Evolutionary conservation across 2,329 filamentous ascomycete genomes (phyloP).

Genomic region (Dactylellina parvicollis): DNA sequence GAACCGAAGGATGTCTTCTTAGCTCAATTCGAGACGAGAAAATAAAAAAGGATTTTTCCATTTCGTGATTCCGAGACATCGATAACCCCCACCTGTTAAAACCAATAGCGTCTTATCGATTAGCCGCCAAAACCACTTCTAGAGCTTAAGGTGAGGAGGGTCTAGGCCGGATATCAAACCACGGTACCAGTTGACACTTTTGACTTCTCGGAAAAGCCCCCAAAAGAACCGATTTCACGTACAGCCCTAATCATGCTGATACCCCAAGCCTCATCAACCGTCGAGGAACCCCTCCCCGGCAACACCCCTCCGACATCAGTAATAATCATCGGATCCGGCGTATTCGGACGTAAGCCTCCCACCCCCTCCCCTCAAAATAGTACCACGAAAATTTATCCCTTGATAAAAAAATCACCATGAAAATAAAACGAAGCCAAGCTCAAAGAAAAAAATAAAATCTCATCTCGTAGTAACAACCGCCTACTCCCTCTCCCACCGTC

Average conservation of each 20-base stretch:
- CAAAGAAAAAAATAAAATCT: conserved; percentile 50
- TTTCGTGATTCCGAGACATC: neutral
- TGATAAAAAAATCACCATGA: neutral
- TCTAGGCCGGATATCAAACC: neutral
- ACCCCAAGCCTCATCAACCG: conserved; percentile 20
- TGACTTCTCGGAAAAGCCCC: neutral
- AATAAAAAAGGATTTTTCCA: neutral
- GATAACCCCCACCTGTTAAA: neutral
- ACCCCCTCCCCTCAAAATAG: conserved; percentile 1
- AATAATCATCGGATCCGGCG: conserved; percentile 75
- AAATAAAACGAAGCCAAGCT: too few relatives aligned
- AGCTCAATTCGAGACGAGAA: neutral
- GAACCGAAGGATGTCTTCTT: neutral
- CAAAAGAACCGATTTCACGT: neutral
- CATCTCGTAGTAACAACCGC: conserved; percentile 57
- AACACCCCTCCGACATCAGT: conserved; percentile 62
- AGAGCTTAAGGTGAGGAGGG: neutral
- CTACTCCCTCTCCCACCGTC: conserved; percentile 55
- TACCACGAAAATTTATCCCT: conserved; percentile 61
- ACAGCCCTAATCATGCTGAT: conserved; percentile 6
- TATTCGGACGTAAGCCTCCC: conserved; percentile 67
- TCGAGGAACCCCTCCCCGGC: conserved; percentile 24
- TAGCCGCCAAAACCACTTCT: neutral
- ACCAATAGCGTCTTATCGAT: conserved; percentile 5
- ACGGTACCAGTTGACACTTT: neutral